Evolutionary conservation across 257 asterid genomes (phyloP).

Genomic region (Salvia hispanica): DNA sequence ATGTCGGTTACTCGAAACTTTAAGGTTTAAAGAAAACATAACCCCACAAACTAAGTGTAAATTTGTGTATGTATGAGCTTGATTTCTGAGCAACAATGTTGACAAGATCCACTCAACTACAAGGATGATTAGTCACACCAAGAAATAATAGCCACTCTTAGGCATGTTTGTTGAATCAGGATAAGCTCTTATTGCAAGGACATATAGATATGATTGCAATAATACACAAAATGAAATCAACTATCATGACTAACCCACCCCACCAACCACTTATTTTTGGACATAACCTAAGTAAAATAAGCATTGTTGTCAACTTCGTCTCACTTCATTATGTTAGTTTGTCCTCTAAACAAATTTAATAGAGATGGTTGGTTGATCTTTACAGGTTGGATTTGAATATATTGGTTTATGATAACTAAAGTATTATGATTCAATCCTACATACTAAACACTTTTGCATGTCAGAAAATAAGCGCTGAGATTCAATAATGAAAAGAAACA

Average conservation of each 20-base stretch:
- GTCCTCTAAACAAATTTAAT: constrained; percentile 11
- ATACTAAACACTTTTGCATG: background rate
- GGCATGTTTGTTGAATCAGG: constrained; percentile 28
- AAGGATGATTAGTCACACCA: constrained; percentile 30
- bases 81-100: constrained; percentile 9
- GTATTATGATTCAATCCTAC: background rate
- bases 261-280: constrained; percentile 44
- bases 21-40: background rate
- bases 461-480: background rate
- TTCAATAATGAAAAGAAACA: background rate
- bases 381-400: constrained; percentile 48
- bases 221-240: constrained; percentile 31
- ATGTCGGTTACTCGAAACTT: too few species aligned
- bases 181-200: constrained; percentile 26
- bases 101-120: constrained; percentile 34
- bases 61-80: background rate
- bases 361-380: constrained; percentile 31
- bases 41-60: background rate
- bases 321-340: constrained; percentile 33
- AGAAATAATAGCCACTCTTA: constrained; percentile 8
- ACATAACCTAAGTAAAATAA: constrained; percentile 24
- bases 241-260: constrained; percentile 48
- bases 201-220: constrained; percentile 26
- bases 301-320: constrained; percentile 27
- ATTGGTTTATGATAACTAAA: constrained; percentile 15